Percentiles rank a stretch among this genome's conserved stretches.
Evolutionary conservation across 805 yeast genomes (phyloP).

Genomic region (Phaffomyces thermotolerans): DNA sequence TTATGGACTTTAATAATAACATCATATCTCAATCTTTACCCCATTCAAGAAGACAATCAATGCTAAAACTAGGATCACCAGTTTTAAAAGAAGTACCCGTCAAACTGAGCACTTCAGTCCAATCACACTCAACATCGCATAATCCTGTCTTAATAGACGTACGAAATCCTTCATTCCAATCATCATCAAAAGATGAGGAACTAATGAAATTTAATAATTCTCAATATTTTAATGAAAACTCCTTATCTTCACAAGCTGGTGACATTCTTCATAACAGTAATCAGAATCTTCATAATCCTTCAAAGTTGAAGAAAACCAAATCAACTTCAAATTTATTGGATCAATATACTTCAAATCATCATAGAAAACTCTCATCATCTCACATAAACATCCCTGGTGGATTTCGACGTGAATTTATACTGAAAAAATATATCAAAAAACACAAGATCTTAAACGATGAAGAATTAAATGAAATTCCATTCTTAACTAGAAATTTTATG

Average conservation of each 20-base stretch:
- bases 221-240: slow-evolving; percentile 14
- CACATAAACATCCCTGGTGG: slow-evolving; percentile 77
- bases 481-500: slow-evolving; percentile 63
- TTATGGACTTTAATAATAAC: too few species aligned
- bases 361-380: slow-evolving; percentile 31
- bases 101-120: background rate
- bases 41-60: slow-evolving; percentile 9
- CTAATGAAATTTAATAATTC: background rate
- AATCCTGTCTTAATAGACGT: slow-evolving; percentile 8
- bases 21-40: background rate
- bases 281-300: background rate
- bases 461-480: slow-evolving; percentile 32
- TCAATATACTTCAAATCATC: background rate
- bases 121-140: background rate
- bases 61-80: slow-evolving; percentile 8
- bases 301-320: slow-evolving; percentile 11
- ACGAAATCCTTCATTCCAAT: slow-evolving; percentile 10
- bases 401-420: slow-evolving; percentile 63
- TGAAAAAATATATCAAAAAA: slow-evolving; percentile 27
- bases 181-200: slow-evolving; percentile 8
- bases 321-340: slow-evolving; percentile 18
- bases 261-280: slow-evolving; percentile 18
- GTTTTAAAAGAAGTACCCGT: background rate
- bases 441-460: slow-evolving; percentile 16
- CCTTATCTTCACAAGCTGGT: slow-evolving; percentile 18